A percentile compares a stretch with the other conserved stretches of the same genome.
phyloP scores from a whole-genome alignment of 2,329 filamentous ascomycete genomes.

The Ceratocystiopsis brevicomis region DNA sequence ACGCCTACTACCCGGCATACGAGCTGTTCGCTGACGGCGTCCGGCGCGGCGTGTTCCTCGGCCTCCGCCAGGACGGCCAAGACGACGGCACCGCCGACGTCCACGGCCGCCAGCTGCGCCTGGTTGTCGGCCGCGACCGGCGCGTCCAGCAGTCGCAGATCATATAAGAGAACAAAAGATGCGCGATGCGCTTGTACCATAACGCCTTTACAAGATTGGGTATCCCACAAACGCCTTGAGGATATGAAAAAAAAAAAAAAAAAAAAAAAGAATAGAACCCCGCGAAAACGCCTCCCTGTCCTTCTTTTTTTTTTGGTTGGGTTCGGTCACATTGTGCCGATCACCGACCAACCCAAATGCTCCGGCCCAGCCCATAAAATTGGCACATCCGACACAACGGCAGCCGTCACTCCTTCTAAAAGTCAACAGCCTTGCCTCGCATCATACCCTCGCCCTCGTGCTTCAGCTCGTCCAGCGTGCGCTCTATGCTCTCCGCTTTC shows the following conservation, averaged over 20 bases:
- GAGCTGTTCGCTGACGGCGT: slow-evolving; percentile 47
- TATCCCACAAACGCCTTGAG: too few relatives aligned
- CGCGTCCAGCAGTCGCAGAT: slow-evolving; percentile 28
- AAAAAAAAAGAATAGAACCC: too few relatives aligned
- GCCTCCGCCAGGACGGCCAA: slow-evolving; percentile 15
- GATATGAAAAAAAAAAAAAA: too few relatives aligned
- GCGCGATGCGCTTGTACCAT: too few relatives aligned
- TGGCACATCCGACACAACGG: background rate
- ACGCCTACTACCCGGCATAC: slow-evolving; percentile 51
- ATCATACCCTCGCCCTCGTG: slow-evolving; percentile 38
- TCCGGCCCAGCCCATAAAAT: too few relatives aligned
- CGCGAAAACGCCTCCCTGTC: too few relatives aligned
- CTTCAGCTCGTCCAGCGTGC: slow-evolving; percentile 34
- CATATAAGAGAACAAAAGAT: too few relatives aligned
- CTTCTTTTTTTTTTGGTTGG: too few relatives aligned
- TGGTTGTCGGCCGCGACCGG: slow-evolving; percentile 42
- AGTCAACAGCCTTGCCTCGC: slow-evolving; percentile 21
- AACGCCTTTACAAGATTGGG: too few relatives aligned
- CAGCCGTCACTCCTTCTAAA: slow-evolving; percentile 1
- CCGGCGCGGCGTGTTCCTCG: slow-evolving; percentile 38
- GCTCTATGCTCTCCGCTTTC: slow-evolving; percentile 34
- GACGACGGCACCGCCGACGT: too few relatives aligned
- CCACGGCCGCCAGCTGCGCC: slow-evolving; percentile 34
- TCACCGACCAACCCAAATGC: too few relatives aligned
- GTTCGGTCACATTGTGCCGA: too few relatives aligned